A percentile compares a stretch with the other conserved stretches of the same genome.
These are phyloP conservation scores for Mycena rebaudengoi DNA, from an alignment of 768 basidiomycete species.

Conservation along the genomic window DNA sequence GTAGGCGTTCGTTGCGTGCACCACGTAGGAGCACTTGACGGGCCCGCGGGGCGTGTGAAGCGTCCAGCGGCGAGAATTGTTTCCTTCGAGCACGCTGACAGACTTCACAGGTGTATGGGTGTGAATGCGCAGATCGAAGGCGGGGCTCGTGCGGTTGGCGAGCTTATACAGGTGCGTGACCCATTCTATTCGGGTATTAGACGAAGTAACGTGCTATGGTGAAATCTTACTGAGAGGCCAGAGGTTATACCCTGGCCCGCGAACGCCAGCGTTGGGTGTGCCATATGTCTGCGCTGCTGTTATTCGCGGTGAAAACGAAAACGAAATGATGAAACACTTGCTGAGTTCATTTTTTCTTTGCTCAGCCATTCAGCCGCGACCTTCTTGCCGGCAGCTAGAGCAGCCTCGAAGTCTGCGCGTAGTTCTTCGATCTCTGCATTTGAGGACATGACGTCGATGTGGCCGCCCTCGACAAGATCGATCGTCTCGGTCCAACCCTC, in stretches of 20 bases:
- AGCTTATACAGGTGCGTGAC: conserved; percentile 70
- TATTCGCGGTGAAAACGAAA: neutral
- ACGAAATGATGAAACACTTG: neutral
- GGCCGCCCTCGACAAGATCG: conserved; percentile 25
- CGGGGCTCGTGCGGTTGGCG: conserved; percentile 30
- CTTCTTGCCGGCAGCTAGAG: conserved; percentile 16
- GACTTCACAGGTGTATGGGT: conserved; percentile 77
- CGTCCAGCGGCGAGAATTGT: conserved; percentile 51
- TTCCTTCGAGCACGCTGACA: conserved; percentile 35
- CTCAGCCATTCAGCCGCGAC: conserved; percentile 16
- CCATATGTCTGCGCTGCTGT: conserved; percentile 47
- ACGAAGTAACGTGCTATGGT: too few relatives aligned
- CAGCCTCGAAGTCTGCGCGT: neutral
- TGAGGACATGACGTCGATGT: conserved; percentile 14
- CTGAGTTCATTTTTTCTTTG: conserved; percentile 22
- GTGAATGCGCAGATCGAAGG: conserved; percentile 62
- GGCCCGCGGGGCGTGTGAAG: conserved; percentile 72
- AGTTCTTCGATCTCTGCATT: neutral
- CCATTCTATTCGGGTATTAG: too few relatives aligned
- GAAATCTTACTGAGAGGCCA: conserved; percentile 89
- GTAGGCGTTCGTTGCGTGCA: conserved; percentile 92
- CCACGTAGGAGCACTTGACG: conserved; percentile 67
- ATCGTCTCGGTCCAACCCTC: conserved; percentile 18
- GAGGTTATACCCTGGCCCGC: conserved; percentile 67
- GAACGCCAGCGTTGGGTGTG: conserved; percentile 60